These are phyloP conservation scores for Anisodus acutangulus DNA, from an alignment of 257 asterid genomes.

Conservation along the genomic window DNA sequence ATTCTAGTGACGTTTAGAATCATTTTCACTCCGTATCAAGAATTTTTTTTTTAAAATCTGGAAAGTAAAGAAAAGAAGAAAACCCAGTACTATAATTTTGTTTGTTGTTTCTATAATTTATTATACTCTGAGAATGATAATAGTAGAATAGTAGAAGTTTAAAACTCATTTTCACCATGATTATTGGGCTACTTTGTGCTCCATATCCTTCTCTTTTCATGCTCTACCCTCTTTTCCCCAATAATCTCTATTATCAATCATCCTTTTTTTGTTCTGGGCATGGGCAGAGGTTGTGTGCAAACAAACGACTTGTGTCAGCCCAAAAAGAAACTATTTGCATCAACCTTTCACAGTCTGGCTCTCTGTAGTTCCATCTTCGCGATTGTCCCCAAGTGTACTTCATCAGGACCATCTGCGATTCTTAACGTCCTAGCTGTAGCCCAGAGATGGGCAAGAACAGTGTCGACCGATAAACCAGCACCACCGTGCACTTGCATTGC, in stretches of 20 bases:
- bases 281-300: not conserved
- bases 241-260: not conserved
- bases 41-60: too few relatives aligned
- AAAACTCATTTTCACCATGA: not conserved
- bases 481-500: conserved; percentile 99
- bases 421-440: conserved; percentile 82
- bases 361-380: conserved; percentile 83
- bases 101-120: too few relatives aligned
- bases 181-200: not conserved
- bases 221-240: conserved; percentile 10
- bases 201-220: conserved; percentile 5
- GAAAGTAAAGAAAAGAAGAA: too few relatives aligned
- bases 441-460: conserved; percentile 81
- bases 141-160: not conserved
- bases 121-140: too few relatives aligned
- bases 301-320: not conserved
- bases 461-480: conserved; percentile 88
- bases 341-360: conserved; percentile 54
- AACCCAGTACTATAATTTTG: too few relatives aligned
- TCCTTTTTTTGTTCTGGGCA: not conserved
- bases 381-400: conserved; percentile 89
- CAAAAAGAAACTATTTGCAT: too few relatives aligned
- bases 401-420: conserved; percentile 97
- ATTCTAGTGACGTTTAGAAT: not conserved
- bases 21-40: too few relatives aligned